phyloP scores from a whole-genome alignment of 495 filamentous ascomycete species.

The Aspergillus sclerotiicarbonarius region DNA sequence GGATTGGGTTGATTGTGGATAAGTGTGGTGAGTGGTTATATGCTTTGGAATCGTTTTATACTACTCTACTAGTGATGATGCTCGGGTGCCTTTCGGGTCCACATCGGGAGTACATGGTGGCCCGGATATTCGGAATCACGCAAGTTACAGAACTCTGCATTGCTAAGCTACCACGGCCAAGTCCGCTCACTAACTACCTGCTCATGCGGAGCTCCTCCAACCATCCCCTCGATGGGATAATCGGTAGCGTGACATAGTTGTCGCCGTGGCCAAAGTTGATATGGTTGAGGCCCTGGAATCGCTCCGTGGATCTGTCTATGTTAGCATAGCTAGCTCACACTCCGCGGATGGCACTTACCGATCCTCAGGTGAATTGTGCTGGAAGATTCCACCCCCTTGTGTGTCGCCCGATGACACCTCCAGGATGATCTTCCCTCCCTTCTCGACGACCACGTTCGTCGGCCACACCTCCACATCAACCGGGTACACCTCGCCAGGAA shows the following conservation, averaged over 20 bases:
- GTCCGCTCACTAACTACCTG: background rate
- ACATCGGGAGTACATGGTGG: conserved; percentile 25
- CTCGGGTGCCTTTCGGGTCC: conserved; percentile 27
- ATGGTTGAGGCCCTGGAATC: conserved; percentile 52
- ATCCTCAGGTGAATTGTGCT: conserved; percentile 49
- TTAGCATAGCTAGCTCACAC: background rate
- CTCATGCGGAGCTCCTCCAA: conserved; percentile 3
- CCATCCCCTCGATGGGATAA: conserved; percentile 41
- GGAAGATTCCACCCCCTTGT: conserved; percentile 58
- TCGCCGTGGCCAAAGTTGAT: conserved; percentile 54
- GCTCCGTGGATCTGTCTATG: conserved; percentile 35
- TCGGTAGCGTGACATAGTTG: conserved; percentile 56
- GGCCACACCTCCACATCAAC: conserved; percentile 71
- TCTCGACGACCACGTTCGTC: conserved; percentile 60
- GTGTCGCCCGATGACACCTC: conserved; percentile 61
- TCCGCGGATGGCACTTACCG: conserved; percentile 24
- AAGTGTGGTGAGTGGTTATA: background rate
- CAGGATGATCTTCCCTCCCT: conserved; percentile 49
- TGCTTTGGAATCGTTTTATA: background rate
- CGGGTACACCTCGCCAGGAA: conserved; percentile 54
- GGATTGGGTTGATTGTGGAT: background rate
- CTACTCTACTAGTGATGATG: background rate
- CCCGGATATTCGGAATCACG: background rate
- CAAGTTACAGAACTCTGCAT: background rate
- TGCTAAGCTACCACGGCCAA: background rate